phyloP scores from a whole-genome alignment of 345 rosid genomes.

The Euclidium syriacum region DNA sequence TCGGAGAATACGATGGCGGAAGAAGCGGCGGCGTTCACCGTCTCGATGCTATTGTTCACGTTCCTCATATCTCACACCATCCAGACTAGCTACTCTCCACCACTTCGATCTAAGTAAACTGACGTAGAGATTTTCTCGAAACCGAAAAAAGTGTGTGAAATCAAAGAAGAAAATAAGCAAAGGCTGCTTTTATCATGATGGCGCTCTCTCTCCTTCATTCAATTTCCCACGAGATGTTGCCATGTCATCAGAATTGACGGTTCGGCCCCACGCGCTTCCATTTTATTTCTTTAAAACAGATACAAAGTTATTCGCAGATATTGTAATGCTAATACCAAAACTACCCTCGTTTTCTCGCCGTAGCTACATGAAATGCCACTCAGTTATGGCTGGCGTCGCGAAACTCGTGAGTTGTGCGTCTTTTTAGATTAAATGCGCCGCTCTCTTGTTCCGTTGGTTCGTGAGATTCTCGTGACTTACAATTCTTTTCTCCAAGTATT shows the following conservation, averaged over 20 bases:
- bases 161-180: not conserved
- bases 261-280: conserved; percentile 35
- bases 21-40: conserved; percentile 89
- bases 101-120: conserved; percentile 29
- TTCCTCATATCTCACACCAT: conserved; percentile 44
- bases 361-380: conserved; percentile 15
- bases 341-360: not conserved
- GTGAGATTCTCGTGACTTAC: conserved; percentile 25
- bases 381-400: conserved; percentile 13
- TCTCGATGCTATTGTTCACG: conserved; percentile 56
- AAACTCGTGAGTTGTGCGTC: conserved; percentile 28
- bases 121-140: not conserved
- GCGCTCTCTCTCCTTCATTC: conserved; percentile 30
- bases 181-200: not conserved
- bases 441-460: conserved; percentile 2
- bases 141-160: not conserved
- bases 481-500: not conserved
- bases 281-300: not conserved
- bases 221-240: conserved; percentile 38
- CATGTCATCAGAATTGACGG: conserved; percentile 40
- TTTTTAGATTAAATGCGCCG: conserved; percentile 23
- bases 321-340: not conserved
- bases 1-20: conserved; percentile 89
- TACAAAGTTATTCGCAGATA: conserved; percentile 18
- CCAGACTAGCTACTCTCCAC: not conserved